These are phyloP conservation scores for Pachysandra terminalis DNA, from an alignment of 164 flowering plant genomes.

Conservation along the genomic window DNA sequence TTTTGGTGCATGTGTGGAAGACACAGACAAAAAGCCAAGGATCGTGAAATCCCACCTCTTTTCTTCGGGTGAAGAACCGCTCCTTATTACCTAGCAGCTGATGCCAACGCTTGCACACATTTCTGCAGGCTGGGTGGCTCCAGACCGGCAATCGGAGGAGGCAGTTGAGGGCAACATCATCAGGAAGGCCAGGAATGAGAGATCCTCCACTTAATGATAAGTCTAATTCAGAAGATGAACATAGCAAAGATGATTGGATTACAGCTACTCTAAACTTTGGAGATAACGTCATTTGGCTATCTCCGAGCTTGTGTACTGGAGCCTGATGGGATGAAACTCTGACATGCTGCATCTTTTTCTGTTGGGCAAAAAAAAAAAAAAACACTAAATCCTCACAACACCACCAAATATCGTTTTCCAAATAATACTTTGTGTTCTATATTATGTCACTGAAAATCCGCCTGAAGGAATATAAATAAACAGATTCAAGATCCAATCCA, in stretches of 20 bases:
- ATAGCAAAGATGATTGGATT: slow-evolving; percentile 26
- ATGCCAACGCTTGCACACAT: slow-evolving; percentile 79
- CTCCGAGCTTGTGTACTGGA: slow-evolving; percentile 82
- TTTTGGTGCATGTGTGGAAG: slow-evolving; percentile 48
- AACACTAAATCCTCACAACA: no score
- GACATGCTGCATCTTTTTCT: slow-evolving; percentile 67
- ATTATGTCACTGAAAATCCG: background rate
- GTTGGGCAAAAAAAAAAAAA: no score
- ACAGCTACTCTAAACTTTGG: slow-evolving; percentile 71
- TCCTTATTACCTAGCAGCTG: slow-evolving; percentile 58
- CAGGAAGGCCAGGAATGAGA: slow-evolving; percentile 86
- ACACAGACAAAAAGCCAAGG: slow-evolving; percentile 65
- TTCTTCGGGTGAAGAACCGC: slow-evolving; percentile 60
- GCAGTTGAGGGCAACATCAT: slow-evolving; percentile 78
- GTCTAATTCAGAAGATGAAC: slow-evolving; percentile 46
- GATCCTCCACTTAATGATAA: slow-evolving; percentile 36
- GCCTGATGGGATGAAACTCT: slow-evolving; percentile 68
- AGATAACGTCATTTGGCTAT: slow-evolving; percentile 75
- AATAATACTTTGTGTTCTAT: background rate
- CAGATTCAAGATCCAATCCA: background rate
- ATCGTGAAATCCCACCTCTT: slow-evolving; percentile 53
- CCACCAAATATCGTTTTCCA: background rate
- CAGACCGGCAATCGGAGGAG: slow-evolving; percentile 76
- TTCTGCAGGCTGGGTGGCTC: slow-evolving; percentile 48
- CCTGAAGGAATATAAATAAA: no score